Conservation (phyloP, 1,284 basidiomycete genomes). For the Ceratobasidium sp. region DNA sequence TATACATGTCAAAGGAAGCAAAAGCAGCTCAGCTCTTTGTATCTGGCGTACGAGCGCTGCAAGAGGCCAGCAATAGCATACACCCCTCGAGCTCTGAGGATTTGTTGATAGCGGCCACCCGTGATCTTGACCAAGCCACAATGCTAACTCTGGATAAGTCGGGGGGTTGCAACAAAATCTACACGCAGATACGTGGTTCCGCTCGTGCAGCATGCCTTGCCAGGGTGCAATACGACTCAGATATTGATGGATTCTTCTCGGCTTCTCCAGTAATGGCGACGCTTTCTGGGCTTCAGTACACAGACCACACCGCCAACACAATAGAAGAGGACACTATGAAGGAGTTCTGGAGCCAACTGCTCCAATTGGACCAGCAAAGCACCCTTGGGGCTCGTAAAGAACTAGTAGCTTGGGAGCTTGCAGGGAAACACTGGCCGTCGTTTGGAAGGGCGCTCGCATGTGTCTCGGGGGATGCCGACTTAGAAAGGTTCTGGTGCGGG, state of each 20-base stretch:
- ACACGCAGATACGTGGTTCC: neutral
- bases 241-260: neutral
- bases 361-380: neutral
- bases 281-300: neutral
- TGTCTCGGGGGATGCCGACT: neutral
- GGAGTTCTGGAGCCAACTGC: neutral
- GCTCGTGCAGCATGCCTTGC: neutral
- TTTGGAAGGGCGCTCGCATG: neutral
- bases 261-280: neutral
- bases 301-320: neutral
- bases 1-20: neutral
- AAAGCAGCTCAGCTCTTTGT: neutral
- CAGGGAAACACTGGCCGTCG: neutral
- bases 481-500: slow-evolving; percentile 13
- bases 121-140: neutral
- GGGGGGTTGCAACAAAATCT: neutral
- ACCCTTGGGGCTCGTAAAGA: neutral
- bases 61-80: neutral
- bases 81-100: neutral
- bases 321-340: slow-evolving; percentile 1
- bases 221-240: neutral
- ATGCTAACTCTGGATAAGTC: neutral
- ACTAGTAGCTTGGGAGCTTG: neutral
- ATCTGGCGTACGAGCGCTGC: neutral
- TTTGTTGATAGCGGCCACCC: neutral